A percentile compares a stretch with the other conserved stretches of the same genome.
Evolutionary conservation across 306 rosid genomes (phyloP).

Genomic region (Dryas drummondii): DNA sequence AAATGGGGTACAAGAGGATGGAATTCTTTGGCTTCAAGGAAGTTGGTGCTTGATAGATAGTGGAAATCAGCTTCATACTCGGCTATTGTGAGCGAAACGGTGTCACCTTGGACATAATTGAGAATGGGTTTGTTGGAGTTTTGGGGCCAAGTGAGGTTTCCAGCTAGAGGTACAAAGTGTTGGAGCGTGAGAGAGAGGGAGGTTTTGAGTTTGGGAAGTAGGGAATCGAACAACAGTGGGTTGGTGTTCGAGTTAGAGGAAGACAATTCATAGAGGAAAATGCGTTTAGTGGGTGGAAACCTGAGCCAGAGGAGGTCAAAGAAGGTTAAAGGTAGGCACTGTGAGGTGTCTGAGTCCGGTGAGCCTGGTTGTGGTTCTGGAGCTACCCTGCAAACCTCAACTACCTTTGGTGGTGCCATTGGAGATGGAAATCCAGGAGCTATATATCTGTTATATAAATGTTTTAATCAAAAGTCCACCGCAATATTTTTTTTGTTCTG

Average conservation of each 20-base stretch:
- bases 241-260: not conserved
- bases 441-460: too few relatives aligned
- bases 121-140: conserved; percentile 40
- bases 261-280: conserved; percentile 41
- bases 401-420: too few relatives aligned
- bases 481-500: too few relatives aligned
- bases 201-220: conserved; percentile 44
- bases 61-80: conserved; percentile 30
- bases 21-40: conserved; percentile 16
- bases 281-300: conserved; percentile 24
- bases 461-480: too few relatives aligned
- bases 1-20: conserved; percentile 43
- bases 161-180: conserved; percentile 52
- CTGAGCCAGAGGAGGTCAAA: conserved; percentile 10
- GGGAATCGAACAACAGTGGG: not conserved
- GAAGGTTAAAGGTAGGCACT: conserved; percentile 15
- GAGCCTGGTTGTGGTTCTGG: not conserved
- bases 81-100: conserved; percentile 37
- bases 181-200: conserved; percentile 64
- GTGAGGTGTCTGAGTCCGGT: not conserved
- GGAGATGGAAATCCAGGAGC: too few relatives aligned
- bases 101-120: conserved; percentile 21
- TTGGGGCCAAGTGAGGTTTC: conserved; percentile 45
- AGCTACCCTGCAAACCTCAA: conserved; percentile 7
- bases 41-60: conserved; percentile 13